Evolutionary conservation across 805 yeast genomes (phyloP), one percentile per base, ranked within the genome.

Genomic region (Starmerella riodocensis): DNA sequence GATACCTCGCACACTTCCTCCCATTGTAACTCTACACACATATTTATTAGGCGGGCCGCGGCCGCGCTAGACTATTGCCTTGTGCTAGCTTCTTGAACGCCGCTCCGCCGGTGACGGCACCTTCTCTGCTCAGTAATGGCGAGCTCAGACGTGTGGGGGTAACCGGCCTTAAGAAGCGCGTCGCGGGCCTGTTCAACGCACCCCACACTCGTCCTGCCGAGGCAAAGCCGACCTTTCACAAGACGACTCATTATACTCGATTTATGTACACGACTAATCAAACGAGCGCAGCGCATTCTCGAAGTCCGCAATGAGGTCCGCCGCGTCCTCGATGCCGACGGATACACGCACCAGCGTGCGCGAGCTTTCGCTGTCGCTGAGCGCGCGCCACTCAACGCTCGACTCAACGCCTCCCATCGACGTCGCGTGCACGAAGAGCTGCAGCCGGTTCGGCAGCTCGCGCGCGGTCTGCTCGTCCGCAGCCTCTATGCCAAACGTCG

Each of bases 321-420:
- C 83, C 42, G 70, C 65, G 53, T 80, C 93, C 65, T 83, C 94
- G 46, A 83, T 78, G 62, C 94, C 94, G 36, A 82, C 85, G 48
- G 84, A 74, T 40, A 83, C 67, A 66, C 94, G 75, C 52, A 83
- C 67, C 61, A 83, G 70, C 61, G 81, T 84, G 54, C 81, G 93
- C 52, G 56, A 79, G 34, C 82, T 91, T 48, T 93, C 93, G 43
- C 74, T 70, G 37, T 74, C 71, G 62, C 78, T 88, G 42, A 75
- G 73, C 34, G 93, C 91, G 30, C 94, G 94, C 35, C 83, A 86
- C 63, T 83, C 93, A 49, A 80, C 64, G 54, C 82, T 67, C 7
- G 86, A 76, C 65, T 83, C 94, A 47, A 83, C 76, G 51, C 94
- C 94, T 50, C 94, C 94, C 46, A 83, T 70, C 17, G 93, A 81